Evolutionary conservation across 805 yeast genomes (phyloP).

Genomic region (Yueomyces sinensis): DNA sequence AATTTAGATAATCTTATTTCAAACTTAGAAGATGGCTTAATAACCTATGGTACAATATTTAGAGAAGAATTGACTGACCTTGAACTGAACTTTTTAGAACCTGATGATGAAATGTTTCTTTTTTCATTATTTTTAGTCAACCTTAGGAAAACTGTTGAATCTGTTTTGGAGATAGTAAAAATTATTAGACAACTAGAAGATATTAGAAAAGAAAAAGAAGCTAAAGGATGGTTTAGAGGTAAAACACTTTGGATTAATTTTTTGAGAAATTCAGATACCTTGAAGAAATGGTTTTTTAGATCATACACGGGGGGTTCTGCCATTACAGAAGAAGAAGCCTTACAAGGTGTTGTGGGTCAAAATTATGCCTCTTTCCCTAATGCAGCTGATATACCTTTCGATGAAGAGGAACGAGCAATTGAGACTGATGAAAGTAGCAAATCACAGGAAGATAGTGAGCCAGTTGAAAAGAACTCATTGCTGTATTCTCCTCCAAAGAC

Average conservation of each 20-base stretch:
- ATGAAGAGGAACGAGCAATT: background rate
- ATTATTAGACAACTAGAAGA: constrained; percentile 21
- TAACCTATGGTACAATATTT: constrained; percentile 23
- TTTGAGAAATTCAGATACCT: constrained; percentile 21
- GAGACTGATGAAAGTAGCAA: background rate
- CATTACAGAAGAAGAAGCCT: constrained; percentile 25
- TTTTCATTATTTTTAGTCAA: constrained; percentile 37
- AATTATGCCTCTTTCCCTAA: background rate
- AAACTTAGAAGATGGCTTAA: constrained; percentile 21
- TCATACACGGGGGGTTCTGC: constrained; percentile 8
- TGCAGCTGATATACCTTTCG: background rate
- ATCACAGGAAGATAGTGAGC: background rate
- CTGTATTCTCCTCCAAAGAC: constrained; percentile 1
- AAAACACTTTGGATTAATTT: constrained; percentile 31
- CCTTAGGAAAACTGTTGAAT: constrained; percentile 27
- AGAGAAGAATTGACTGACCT: constrained; percentile 18
- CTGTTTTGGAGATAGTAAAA: constrained; percentile 22
- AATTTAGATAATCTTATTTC: constrained; percentile 17
- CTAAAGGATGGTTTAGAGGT: constrained; percentile 26
- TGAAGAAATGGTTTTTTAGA: constrained; percentile 25
- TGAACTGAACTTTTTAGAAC: constrained; percentile 24
- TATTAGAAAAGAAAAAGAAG: constrained; percentile 21
- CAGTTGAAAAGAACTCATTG: constrained; percentile 4
- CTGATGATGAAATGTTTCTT: constrained; percentile 37
- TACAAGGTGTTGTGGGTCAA: constrained; percentile 19